Percentiles rank a stretch among this genome's conserved stretches.
Evolutionary conservation across 192 early-diverging fungal genomes (phyloP).

Genomic region (Spizellomyces sp.): DNA sequence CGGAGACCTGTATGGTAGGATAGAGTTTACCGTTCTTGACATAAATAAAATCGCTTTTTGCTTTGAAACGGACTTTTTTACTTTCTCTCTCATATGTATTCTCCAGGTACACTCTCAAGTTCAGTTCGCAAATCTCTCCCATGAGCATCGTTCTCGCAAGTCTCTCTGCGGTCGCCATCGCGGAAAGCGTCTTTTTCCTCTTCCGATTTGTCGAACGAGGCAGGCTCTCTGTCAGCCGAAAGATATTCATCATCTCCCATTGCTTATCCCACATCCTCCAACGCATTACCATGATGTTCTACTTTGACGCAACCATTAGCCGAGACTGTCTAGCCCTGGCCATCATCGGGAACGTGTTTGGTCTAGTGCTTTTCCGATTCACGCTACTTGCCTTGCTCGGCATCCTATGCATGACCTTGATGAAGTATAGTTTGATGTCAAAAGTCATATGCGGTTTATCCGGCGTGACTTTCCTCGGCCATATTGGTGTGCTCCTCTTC

Average conservation of each 20-base stretch:
- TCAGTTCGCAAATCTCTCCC: no score
- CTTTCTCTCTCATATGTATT: no score
- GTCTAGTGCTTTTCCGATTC: slow-evolving; percentile 14
- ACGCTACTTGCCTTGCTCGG: slow-evolving; percentile 1
- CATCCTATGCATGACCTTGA: not conserved
- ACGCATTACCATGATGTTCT: slow-evolving; percentile 33
- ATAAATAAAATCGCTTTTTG: no score
- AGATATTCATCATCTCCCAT: not conserved
- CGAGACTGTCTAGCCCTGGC: slow-evolving; percentile 19
- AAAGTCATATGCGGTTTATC: not conserved
- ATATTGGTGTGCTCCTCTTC: slow-evolving; percentile 9
- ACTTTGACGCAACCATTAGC: slow-evolving; percentile 10
- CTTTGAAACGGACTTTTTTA: no score
- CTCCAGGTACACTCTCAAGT: no score
- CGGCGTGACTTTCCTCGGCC: not conserved
- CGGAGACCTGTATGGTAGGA: no score
- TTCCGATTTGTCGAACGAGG: not conserved
- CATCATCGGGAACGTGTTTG: slow-evolving; percentile 29
- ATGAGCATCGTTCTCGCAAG: no score
- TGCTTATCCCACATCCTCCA: not conserved
- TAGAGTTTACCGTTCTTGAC: no score
- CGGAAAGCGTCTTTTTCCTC: not conserved
- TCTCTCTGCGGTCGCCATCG: no score
- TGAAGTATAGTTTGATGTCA: not conserved
- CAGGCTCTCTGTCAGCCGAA: not conserved